Base-by-base conservation (phyloP, 2,329 filamentous ascomycete species). In the Diplodia mutila region DNA sequence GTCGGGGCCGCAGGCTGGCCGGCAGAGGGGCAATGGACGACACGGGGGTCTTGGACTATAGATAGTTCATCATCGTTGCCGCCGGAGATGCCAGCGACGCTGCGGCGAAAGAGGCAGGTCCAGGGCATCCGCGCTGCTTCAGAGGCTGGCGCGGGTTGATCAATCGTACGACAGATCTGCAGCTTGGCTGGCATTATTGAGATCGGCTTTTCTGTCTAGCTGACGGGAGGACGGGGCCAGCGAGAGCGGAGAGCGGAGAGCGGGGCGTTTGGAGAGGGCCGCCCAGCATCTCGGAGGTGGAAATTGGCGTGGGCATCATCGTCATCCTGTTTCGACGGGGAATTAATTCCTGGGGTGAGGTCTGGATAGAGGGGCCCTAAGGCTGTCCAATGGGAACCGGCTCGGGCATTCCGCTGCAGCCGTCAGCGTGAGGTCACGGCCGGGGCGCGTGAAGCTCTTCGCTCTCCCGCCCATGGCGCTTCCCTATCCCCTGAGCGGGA, bases 141-240 rank as follows among this genome's bases (percentile, higher is more conserved):
- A 46, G 54, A 37, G 54, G 37, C 37, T 23, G 46, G 59, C 21
- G 27, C 59, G 59, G 59, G 59, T 37, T 63, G 59, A 63, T 63
- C 59, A 63, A 46, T 63, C 59, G 59, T 63, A 63, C 59, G 59
- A 63, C 27, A 27, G 59, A 63, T 63, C 59, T 63, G 59, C 59
- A 46, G 23, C 46, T 29, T 34, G 18, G 46, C 57, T 21, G 57
- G 57, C 39, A 42, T 48, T 63, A 63, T 63, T 63, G 46, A 63
- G 59, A 63, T 63, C 59, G 59, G 42, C 59, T 63, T 37, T 11
- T 14, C 34, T 11, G 5, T 59, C 42, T n/a, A 21, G 42, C n/a
- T 21, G 42, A 46, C 42, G 59, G 27, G 27, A 27, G 59, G 42
- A 46, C 42, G 14, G 12, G 21, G 14, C 57, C 23, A 34, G 46